Percentiles rank a stretch among this genome's conserved stretches.
Evolutionary conservation across 2,329 filamentous ascomycete species (phyloP).

Genomic region (Cladosporium sp.): DNA sequence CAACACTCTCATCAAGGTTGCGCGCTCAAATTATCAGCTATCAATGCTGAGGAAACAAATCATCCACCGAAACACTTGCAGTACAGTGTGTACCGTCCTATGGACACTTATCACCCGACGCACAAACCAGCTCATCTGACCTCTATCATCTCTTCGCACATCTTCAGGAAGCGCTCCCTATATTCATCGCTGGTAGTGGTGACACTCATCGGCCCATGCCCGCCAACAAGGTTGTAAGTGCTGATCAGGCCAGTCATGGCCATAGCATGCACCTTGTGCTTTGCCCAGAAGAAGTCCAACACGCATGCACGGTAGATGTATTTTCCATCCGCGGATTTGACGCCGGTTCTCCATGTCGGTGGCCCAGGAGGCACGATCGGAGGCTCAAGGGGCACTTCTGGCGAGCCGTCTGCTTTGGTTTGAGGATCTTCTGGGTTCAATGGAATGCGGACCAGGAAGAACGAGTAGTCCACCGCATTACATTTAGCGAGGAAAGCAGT

Average conservation of each 20-base stretch:
- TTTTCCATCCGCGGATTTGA: slow-evolving; percentile 61
- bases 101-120: background rate
- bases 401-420: slow-evolving; percentile 30
- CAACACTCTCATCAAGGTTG: background rate
- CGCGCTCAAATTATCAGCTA: background rate
- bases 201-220: slow-evolving; percentile 72
- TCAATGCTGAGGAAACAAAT: background rate
- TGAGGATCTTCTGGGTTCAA: slow-evolving; percentile 17
- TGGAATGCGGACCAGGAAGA: slow-evolving; percentile 67
- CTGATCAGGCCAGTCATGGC: slow-evolving; percentile 64
- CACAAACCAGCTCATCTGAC: slow-evolving; percentile 16
- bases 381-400: slow-evolving; percentile 37
- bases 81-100: background rate
- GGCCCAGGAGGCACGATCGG: slow-evolving; percentile 34
- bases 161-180: slow-evolving; percentile 55
- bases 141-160: slow-evolving; percentile 52
- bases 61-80: background rate
- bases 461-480: slow-evolving; percentile 73
- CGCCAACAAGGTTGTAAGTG: slow-evolving; percentile 57
- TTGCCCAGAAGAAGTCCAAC: slow-evolving; percentile 78
- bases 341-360: slow-evolving; percentile 60
- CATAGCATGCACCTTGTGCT: slow-evolving; percentile 66
- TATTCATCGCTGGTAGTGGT: slow-evolving; percentile 71
- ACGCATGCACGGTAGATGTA: slow-evolving; percentile 68
- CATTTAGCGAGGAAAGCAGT: slow-evolving; percentile 61